These are phyloP conservation scores for Fusarium pilosicola DNA, from an alignment of 2,329 filamentous ascomycete genomes.

Conservation along the genomic window DNA sequence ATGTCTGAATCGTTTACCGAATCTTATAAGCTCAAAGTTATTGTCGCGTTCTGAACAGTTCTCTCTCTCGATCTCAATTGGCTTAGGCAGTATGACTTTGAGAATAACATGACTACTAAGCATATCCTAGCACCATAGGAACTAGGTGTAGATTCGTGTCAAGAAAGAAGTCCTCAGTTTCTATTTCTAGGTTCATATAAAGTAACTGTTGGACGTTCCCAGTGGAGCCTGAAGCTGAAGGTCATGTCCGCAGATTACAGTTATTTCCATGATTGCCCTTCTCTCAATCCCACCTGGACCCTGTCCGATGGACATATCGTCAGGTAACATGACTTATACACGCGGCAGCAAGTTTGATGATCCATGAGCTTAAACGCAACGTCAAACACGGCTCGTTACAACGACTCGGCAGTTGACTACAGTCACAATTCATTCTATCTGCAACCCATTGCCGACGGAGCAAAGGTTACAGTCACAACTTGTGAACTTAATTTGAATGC, in stretches of 20 bases:
- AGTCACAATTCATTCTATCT: neutral
- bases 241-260: neutral
- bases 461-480: neutral
- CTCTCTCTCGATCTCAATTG: neutral
- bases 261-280: neutral
- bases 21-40: rapidly evolving
- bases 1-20: rapidly evolving
- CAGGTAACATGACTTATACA: neutral
- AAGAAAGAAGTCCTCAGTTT: neutral
- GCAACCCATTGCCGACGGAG: neutral
- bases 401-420: neutral
- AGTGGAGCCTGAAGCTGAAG: neutral
- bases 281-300: neutral
- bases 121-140: rapidly evolving
- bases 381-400: neutral
- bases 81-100: rapidly evolving
- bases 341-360: neutral
- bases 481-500: neutral
- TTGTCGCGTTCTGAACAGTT: neutral
- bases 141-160: rapidly evolving
- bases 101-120: neutral
- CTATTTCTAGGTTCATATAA: neutral
- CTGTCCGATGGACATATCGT: neutral
- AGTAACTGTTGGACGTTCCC: rapidly evolving
- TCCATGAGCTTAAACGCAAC: neutral